A percentile compares a stretch with the other conserved stretches of the same genome.
Evolutionary conservation across 768 basidiomycete species (phyloP).

Genomic region (Leccinum imitatum): DNA sequence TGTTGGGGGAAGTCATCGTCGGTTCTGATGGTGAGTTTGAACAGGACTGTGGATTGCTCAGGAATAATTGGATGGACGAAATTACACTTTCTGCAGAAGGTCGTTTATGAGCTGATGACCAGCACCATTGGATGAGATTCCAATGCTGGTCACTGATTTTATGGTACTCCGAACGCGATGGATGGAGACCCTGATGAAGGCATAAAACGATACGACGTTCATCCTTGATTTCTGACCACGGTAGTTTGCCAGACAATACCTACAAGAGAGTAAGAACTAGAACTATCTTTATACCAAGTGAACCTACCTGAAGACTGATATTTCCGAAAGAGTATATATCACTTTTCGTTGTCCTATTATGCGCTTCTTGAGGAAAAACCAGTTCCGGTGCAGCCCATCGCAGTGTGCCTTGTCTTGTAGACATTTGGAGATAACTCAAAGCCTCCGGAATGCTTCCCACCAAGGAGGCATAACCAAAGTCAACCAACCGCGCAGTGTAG

Average conservation of each 20-base stretch:
- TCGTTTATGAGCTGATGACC: neutral
- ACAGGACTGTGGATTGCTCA: neutral
- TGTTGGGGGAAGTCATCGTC: fast-evolving
- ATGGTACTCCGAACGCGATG: neutral
- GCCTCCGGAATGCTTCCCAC: neutral
- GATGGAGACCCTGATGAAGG: neutral
- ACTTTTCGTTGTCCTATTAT: neutral
- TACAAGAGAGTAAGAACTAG: neutral
- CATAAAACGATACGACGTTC: neutral
- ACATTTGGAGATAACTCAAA: neutral
- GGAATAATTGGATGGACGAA: neutral
- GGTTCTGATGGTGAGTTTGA: neutral
- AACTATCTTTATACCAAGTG: fast-evolving
- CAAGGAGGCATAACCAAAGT: neutral
- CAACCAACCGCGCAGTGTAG: neutral
- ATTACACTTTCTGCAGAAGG: neutral
- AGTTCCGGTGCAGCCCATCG: neutral
- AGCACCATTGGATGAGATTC: neutral
- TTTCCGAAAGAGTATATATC: neutral
- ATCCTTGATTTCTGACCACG: neutral
- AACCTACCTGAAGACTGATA: neutral
- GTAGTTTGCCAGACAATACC: neutral
- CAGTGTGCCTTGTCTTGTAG: neutral
- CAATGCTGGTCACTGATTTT: neutral
- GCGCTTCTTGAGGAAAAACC: neutral